Evolutionary conservation across 106 monocot genomes (phyloP), one percentile per base, ranked within the genome.

Genomic region (Amphibolis antarctica): DNA sequence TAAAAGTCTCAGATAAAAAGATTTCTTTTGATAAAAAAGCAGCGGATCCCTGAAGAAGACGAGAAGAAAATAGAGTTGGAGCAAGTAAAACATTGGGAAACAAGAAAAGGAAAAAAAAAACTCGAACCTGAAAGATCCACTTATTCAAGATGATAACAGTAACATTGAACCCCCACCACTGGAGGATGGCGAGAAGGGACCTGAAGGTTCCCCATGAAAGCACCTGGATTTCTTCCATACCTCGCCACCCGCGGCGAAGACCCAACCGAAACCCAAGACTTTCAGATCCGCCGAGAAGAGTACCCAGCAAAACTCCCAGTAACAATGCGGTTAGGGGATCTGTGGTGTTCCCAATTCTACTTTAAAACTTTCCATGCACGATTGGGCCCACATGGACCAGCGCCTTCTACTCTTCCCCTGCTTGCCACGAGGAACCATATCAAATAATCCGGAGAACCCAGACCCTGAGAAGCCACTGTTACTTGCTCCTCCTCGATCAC

Each of bases 151-250:
- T 86, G 75, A 92, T 92, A 23, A 92, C 92, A 20, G 84, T 84
- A 66, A 92, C 92, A 69, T 92, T 92, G 62, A 92, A 86, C 59
- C 74, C 92, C 92, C 92, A 92, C 92, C 92, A 92, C 70, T 92
- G 92, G 9, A 84, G 55, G 46, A 92, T 86, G 18, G 92, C 78
- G 27, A 82, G 77, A 9, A 86, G 23, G 19, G 92, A 71, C 5
- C 81, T 44, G 50, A 77, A 46, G 30, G 67, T 62, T 22, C 54
- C 65, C 74, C 69, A 76, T 29, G 69, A 53, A 56, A 61, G 19
- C 52, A 61, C 24, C 77, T 27, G 23, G 15, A 46, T 60, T 58
- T 72, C 78, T 68, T 80, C 82, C 86, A 75, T 77, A 58, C 21
- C 19, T 53, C 23, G 21, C 53, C 9, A 53, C 10, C 53, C 19